Base-by-base conservation (phyloP, 1,284 basidiomycete genomes). In the Wallemia ichthyophaga region DNA sequence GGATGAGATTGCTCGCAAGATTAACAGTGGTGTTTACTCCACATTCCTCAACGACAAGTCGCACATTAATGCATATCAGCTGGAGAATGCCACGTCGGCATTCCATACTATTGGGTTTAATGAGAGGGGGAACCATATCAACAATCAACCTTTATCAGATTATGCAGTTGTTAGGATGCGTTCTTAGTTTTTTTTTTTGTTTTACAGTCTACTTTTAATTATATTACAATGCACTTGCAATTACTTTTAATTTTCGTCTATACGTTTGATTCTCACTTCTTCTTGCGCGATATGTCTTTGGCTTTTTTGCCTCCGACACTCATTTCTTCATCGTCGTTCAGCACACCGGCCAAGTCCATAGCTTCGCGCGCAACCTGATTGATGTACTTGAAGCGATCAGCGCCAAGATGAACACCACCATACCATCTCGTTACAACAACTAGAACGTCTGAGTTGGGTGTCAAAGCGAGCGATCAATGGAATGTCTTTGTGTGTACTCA, bases 321-420 rank as follows among this genome's bases (percentile, higher is more conserved):
- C 13, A 48, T 21, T 48, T 48, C 37, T 5, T 48, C 37, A 48
- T 21, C 37, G n/a, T 48, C 37, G 37, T 48, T 48, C 9, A 48
- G 37, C 11, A 48, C 37, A 15, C 37, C 37, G 5, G 37, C 87
- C 0, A 78, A 62, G 58, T 88, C 83, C 13, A 91, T 72, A 0
- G 86, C 86, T 65, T 85, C 84, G 24, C 87, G 74, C 5, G 86
- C 87, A 1, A 60, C 21, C 17, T 25, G 25, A 31, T 63, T 62
- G 58, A 64, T 62, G 28, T 59, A 57, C 68, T 89, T 91, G 74
- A 91, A 92, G 25, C 88, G 75, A 68, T 91, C 86, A 0, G 87
- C 78, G 1, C 87, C 85, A 0, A 91, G 73, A 62, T 82, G 81
- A 25, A 81, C 82, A 1, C 71, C 70, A 25, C 60, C 58, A 58